Evolutionary conservation across 1,139 yeast species (phyloP), one percentile per base, ranked within the genome.

Genomic region (Yamadazyma aaseri): DNA sequence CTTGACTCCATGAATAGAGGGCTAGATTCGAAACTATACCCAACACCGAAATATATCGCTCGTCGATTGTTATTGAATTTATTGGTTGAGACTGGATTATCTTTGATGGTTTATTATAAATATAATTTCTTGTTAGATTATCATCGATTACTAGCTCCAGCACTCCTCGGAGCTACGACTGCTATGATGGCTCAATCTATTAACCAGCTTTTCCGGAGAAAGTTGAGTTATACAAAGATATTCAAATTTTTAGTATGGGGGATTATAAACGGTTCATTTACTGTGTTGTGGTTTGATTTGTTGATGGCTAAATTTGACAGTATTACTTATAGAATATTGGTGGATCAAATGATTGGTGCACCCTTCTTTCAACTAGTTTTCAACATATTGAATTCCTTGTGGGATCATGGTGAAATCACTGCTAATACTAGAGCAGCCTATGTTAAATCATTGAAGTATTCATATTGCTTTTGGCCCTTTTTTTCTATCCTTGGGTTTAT

Each of bases 201-300:
- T 17, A 74, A 70, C 39, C 84, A 79, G 49, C 64, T 65, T 34
- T 56, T 56, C 27, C 67, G 64, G 45, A 62, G 62, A 37, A 63
- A 66, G 28, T 65, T 66, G 38, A 65, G 64, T 35, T 46, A 65
- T 12, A 63, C 58, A 35, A 63, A 65, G 33, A 61, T 77, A 18
- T 34, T 63, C 34, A 79, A 79, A 46, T 79, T 79, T 46, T 50
- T 68, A 40, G 51, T 71, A 2, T 80, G 85, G 85, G 86, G 86
- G n/a, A 53, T 64, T 11, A 59, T 79, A 30, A 79, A 79, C 50
- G 86, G 85, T 1, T 50, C 67, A 17, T 56, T 78, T 36, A 73
- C 81, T 3, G 73, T 71, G 6, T 53, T 75, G 20, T 80, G 86
- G 86, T 68, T 79, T 28, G 74, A 74, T 31, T 43, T 68, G 28